Conservation (phyloP, 2,329 filamentous ascomycete species). For the Xylariaceae sp. region DNA sequence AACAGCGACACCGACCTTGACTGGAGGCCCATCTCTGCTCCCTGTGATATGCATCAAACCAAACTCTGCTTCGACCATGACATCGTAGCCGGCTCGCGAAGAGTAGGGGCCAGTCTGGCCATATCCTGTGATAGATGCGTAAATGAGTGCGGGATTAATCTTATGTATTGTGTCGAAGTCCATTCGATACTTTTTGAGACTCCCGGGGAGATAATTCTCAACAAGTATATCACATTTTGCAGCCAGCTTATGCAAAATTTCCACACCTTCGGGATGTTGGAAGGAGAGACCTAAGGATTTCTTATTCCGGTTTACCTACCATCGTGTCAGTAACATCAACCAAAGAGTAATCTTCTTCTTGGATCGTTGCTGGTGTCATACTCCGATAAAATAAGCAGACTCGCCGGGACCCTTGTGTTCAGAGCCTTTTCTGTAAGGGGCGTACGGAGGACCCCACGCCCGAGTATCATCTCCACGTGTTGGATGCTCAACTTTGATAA, state of each 20-base stretch:
- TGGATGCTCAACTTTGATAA: conserved; percentile 97
- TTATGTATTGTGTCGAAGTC: conserved; percentile 77
- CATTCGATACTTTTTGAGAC: conserved; percentile 83
- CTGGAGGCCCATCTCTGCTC: conserved; percentile 78
- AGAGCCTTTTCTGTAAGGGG: conserved; percentile 63
- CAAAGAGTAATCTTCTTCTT: no score
- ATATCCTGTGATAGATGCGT: conserved; percentile 95
- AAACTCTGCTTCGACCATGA: conserved; percentile 99
- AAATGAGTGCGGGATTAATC: conserved; percentile 84
- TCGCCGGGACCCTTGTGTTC: conserved; percentile 70
- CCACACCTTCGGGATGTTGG: conserved; percentile 75
- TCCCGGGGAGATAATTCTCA: conserved; percentile 92
- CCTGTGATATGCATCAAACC: conserved; percentile 99
- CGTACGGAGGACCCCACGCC: conserved; percentile 95
- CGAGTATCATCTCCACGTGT: conserved; percentile 87
- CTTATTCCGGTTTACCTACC: conserved; percentile 91
- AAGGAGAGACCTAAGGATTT: conserved; percentile 92
- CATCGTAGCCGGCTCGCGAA: conserved; percentile 87
- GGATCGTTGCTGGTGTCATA: conserved; percentile 33
- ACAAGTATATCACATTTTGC: conserved; percentile 88
- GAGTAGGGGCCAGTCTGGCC: conserved; percentile 92
- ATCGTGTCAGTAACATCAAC: conserved; percentile 5
- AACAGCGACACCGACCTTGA: conserved; percentile 96
- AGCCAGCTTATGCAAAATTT: conserved; percentile 80
- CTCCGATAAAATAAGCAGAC: conserved; percentile 89